A percentile compares a stretch with the other conserved stretches of the same genome.
phyloP scores from a whole-genome alignment of 2,329 filamentous ascomycete genomes.

The Aspergillus proliferans region DNA sequence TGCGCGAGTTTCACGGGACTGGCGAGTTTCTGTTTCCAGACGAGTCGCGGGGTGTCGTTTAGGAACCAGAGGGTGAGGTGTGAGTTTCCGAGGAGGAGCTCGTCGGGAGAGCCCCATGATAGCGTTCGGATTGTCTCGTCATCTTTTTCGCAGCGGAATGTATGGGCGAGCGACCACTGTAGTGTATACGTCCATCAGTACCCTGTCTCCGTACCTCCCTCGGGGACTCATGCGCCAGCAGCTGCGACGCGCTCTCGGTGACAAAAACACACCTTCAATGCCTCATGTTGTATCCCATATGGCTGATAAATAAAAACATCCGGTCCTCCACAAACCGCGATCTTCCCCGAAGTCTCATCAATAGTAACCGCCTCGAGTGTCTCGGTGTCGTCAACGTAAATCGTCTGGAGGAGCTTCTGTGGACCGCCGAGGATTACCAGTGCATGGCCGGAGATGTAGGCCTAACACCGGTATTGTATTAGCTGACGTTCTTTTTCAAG shows the following conservation, averaged over 20 bases:
- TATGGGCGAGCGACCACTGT: constrained; percentile 56
- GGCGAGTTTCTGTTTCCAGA: constrained; percentile 72
- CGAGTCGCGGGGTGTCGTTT: constrained; percentile 39
- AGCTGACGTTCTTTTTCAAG: not conserved
- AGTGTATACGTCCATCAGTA: constrained; percentile 15
- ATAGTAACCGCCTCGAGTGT: constrained; percentile 71
- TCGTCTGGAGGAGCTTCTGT: constrained; percentile 73
- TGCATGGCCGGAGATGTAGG: constrained; percentile 83
- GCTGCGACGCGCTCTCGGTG: not conserved
- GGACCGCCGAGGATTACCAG: constrained; percentile 75
- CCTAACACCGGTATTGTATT: constrained; percentile 43
- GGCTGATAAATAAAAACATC: constrained; percentile 74
- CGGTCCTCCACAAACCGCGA: constrained; percentile 64
- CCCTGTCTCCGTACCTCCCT: not conserved
- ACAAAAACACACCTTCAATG: constrained; percentile 58
- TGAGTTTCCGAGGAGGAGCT: constrained; percentile 71
- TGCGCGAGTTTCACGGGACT: constrained; percentile 66
- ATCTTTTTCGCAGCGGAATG: constrained; percentile 40
- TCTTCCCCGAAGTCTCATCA: constrained; percentile 76
- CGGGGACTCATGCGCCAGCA: not conserved
- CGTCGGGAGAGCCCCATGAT: constrained; percentile 82
- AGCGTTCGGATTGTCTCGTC: constrained; percentile 50
- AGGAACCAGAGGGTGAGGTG: constrained; percentile 64
- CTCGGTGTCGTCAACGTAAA: constrained; percentile 70
- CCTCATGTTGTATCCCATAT: constrained; percentile 62